Evolutionary conservation across 768 basidiomycete species (phyloP), one percentile per base, ranked within the genome.

Genomic region (Rhodotorula diobovata): DNA sequence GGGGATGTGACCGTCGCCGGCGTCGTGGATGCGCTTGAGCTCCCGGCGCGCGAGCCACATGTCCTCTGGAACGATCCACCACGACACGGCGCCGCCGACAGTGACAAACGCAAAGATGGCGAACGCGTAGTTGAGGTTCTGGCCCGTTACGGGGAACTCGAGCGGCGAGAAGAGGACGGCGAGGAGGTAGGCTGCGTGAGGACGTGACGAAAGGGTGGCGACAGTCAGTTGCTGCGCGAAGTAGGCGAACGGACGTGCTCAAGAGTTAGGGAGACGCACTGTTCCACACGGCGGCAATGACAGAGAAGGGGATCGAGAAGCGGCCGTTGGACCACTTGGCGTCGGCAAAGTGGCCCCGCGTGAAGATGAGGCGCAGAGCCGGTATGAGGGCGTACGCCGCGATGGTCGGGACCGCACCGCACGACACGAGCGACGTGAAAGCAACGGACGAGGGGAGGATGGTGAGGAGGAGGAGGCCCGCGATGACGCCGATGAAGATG

Each of bases 381-480:
- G 89, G 86, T 69, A 94, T 92, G 55, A 94, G 83, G 0, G 87
- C 90, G 77, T 94, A 94, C 4, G 91, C 90, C 0, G 91, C 90
- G 68, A 93, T 91, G 5, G 90, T 93, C 1, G 92, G 93, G 6
- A 91, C 84, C 10, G 84, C 90, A 34, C 90, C 90, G 14, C 91
- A 93, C 20, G 90, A 93, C 53, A 93, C 85, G 70, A 95, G 84
- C 23, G 91, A 93, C 6, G 89, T 92, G 83, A 95, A 96, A 7
- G 93, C 93, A 48, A 94, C 93, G 76, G 89, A 87, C 77, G 90
- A 91, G 1, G 92, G 90, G 35, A 95, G 82, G 77, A 94, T 93
- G 16, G 90, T 89, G 82, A 90, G 93, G n/a, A 94, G 84, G 32
- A 94, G 76, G 43, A 81, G 55, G 1, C 89, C 88, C 0, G 86